phyloP scores from a whole-genome alignment of 768 basidiomycete species.

The Boletus subparvulus region DNA sequence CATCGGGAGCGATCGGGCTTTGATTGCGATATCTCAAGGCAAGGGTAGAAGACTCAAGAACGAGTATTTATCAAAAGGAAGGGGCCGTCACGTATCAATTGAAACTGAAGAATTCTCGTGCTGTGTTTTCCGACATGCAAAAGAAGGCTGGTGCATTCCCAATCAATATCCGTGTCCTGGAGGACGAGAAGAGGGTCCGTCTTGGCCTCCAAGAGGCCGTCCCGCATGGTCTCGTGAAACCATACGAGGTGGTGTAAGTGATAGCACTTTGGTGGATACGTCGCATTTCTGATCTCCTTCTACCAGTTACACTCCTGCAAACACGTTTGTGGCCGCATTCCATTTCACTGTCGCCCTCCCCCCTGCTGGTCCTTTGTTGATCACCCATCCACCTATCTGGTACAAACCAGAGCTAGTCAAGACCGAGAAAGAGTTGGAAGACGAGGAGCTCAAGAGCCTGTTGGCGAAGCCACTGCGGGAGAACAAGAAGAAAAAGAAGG shows the following conservation, averaged over 20 bases:
- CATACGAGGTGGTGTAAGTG: slow-evolving; percentile 90
- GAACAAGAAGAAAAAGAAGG: slow-evolving; percentile 89
- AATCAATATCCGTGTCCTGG: slow-evolving; percentile 91
- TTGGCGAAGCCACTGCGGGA: slow-evolving; percentile 80
- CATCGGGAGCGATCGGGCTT: neutral
- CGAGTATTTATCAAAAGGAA: slow-evolving; percentile 91
- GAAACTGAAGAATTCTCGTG: slow-evolving; percentile 96
- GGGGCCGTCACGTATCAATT: slow-evolving; percentile 86
- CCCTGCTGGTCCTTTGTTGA: slow-evolving; percentile 81
- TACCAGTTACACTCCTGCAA: slow-evolving; percentile 73
- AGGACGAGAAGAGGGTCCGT: slow-evolving; percentile 94
- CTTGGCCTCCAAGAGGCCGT: slow-evolving; percentile 97
- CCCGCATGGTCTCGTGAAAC: slow-evolving; percentile 89
- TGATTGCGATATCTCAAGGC: slow-evolving; percentile 53
- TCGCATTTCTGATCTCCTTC: neutral
- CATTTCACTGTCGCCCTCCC: slow-evolving; percentile 96
- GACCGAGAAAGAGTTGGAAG: slow-evolving; percentile 85
- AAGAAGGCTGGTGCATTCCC: slow-evolving; percentile 98
- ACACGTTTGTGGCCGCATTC: slow-evolving; percentile 89
- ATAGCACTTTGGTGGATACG: neutral
- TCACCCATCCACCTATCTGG: slow-evolving; percentile 89
- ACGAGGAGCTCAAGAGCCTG: slow-evolving; percentile 80
- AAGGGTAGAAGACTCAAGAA: slow-evolving; percentile 83
- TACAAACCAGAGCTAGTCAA: slow-evolving; percentile 91
- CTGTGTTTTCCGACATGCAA: slow-evolving; percentile 96